Base-by-base conservation (phyloP, 148 eudicot genomes). In the Spergularia marina region DNA sequence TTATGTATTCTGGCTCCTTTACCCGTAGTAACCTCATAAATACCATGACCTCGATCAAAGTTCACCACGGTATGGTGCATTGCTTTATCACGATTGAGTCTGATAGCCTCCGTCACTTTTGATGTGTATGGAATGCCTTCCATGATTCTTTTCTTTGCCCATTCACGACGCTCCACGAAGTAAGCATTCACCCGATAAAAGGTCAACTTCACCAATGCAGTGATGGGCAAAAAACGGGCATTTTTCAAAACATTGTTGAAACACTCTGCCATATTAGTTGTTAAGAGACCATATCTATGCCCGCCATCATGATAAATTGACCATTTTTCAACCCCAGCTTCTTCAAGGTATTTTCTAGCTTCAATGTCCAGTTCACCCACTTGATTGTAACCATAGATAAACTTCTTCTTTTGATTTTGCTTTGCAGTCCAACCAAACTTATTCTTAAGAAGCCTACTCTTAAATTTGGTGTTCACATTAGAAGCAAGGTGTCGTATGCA, bases 221-320 rank as follows among this genome's bases (percentile, higher is more conserved):
- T 63, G 13, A 63, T 63, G 7, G 67, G 67, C 25, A 34, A 25
- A 12, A 63, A 63, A 12, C 67, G 17, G 3, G 44, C 16, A 2
- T 16, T 15, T 25, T 63, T 34, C 47, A 63, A 23, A 6, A n/a
- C n/a, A n/a, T n/a, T n/a, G n/a, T n/a, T n/a, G n/a, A n/a, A 63
- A 63, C 47, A 63, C 67, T 63, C 25, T 16, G 67, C 67, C 67
- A 63, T 8, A 20, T 63, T 63, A 25, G 67, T 63, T 30, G 67
- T 63, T 63, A 10, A 23, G 41, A 30, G 11, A 63, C 44, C 67
- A 34, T 63, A 63, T 30, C 67, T 30, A 63, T 10, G 14, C 16
- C 67, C 67, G 12, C 67, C 44, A 6, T 63, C n/a, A n/a, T n/a
- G n/a, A n/a, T n/a, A n/a, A n/a, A n/a, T n/a, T n/a, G n/a, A n/a